Base-by-base conservation (phyloP, 2,329 filamentous ascomycete species). In the Aspergillus piperis region DNA sequence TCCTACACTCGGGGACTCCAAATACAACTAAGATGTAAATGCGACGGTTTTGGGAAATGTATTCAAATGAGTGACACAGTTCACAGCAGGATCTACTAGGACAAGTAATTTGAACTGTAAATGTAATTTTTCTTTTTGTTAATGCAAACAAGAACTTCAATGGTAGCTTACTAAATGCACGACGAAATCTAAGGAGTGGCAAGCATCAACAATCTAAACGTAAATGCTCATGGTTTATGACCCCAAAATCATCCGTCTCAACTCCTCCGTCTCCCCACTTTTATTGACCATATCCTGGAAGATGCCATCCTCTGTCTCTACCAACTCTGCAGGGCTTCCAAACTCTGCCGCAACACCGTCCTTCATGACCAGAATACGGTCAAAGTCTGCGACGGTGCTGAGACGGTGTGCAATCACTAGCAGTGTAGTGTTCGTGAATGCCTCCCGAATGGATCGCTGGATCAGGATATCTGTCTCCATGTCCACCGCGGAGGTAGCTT, bases 401-500 rank as follows among this genome's bases (percentile, higher is more conserved):
- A 92, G 78, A 2, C 90, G 83, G 70, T 92, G 90, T 1, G 90
- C 90, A 71, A 92, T 92, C 17, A 91, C 89, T 13, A 92, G 75
- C 27, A 92, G 77, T 0, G 90, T 92, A 39, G 84, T 85, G 62
- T 86, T 85, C 58, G 72, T 72, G 64, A 92, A 91, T 71, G 91
- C 88, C 68, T 89, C 87, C 15, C 89, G 83, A 68, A 93, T 92
- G 54, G 83, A 87, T 10, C 87, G 83, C 77, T 92, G 90, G 68
- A 92, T 92, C 25, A 91, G 82, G 1, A 83, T 80, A 71, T 93
- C 90, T 0, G 90, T 92, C 42, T 83, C 81, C 87, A 91, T 91
- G 73, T 93, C 90, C 3, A 93, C 89, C 0, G 90, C 89, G 3
- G 86, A 88, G 0, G 90, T 94, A 0, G 90, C 90, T 77, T 94